Percentiles rank a stretch among this genome's conserved stretches.
Conservation (phyloP, 2,329 filamentous ascomycete species). For the Dendryphion nanum region DNA sequence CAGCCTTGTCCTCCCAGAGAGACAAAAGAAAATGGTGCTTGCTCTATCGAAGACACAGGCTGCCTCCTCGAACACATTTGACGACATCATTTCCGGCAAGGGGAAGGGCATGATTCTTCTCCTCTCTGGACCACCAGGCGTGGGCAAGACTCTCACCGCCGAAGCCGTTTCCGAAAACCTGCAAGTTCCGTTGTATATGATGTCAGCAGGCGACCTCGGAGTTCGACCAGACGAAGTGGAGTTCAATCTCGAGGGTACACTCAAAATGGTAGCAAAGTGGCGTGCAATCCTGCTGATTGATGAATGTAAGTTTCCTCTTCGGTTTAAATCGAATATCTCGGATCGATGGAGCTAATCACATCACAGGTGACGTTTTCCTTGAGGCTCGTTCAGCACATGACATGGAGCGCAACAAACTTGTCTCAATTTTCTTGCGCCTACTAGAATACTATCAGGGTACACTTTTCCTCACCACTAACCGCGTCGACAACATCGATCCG, state of each 20-base stretch:
- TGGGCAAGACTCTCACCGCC: conserved; percentile 80
- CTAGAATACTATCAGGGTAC: conserved; percentile 89
- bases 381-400: conserved; percentile 77
- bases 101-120: conserved; percentile 69
- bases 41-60: conserved; percentile 76
- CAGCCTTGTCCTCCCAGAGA: conserved; percentile 66
- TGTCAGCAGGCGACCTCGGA: conserved; percentile 75
- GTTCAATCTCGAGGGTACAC: conserved; percentile 70
- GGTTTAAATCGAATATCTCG: too few species aligned
- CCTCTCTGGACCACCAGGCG: conserved; percentile 77
- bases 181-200: conserved; percentile 76
- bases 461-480: conserved; percentile 80
- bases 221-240: conserved; percentile 69
- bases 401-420: conserved; percentile 76
- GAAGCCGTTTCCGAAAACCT: conserved; percentile 50
- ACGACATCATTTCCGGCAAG: conserved; percentile 66
- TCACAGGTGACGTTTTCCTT: conserved; percentile 47
- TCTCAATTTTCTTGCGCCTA: conserved; percentile 72
- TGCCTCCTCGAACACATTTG: conserved; percentile 72
- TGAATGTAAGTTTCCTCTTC: too few species aligned
- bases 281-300: conserved; percentile 78
- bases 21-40: conserved; percentile 63
- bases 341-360: too few species aligned
- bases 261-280: conserved; percentile 78
- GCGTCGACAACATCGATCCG: conserved; percentile 80